Base-by-base conservation (phyloP, 2,329 filamentous ascomycete species). In the Albophoma yamanashiensis region DNA sequence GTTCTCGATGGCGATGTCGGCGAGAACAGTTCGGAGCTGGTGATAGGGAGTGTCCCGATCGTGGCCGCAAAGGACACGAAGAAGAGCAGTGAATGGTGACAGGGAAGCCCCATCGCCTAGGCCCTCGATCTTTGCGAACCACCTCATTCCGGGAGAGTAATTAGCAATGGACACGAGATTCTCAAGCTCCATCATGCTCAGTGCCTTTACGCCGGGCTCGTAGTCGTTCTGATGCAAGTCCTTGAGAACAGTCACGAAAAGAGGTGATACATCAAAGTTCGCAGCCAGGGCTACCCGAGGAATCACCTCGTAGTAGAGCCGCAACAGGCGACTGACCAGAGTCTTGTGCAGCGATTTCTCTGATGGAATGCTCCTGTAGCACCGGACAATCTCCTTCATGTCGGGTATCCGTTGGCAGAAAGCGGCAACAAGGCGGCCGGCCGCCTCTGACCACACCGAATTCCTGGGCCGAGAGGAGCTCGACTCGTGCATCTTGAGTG, bases 211-310 rank as follows among this genome's bases (percentile, higher is more conserved):
- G 58, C 78, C 74, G 3, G 75, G 73, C 55, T 83, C 78, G 50
- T 81, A 78, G 3, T 78, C 73, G 20, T 79, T 76, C 17, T 80
- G 73, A 52, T 88, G 83, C 12, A 91, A 73, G 39, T 80, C 79
- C 60, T 82, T 79, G 55, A 97, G 76, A 1, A 87, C 82, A 61
- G 85, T 83, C 9, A 88, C 85, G 20, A 99, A 79, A 25, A 89
- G 81, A 0, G 88, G 77, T 0, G 93, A 94, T 4, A 96, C 88
- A 68, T 97, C 94, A 67, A 97, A 94, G 64, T 89, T 94, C 66
- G 92, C 89, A 64, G 88, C 87, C 17, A 95, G 79, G 1, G 92
- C 91, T 31, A 90, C 78, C 62, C 90, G 86, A 2, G 94, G 92
- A 11, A 91, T 81, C 3, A 89, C 80, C 69, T 92, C 86, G 70